A percentile compares a stretch with the other conserved stretches of the same genome.
phyloP scores from a whole-genome alignment of 2,329 filamentous ascomycete genomes.

The Salinomyces thailandicus region DNA sequence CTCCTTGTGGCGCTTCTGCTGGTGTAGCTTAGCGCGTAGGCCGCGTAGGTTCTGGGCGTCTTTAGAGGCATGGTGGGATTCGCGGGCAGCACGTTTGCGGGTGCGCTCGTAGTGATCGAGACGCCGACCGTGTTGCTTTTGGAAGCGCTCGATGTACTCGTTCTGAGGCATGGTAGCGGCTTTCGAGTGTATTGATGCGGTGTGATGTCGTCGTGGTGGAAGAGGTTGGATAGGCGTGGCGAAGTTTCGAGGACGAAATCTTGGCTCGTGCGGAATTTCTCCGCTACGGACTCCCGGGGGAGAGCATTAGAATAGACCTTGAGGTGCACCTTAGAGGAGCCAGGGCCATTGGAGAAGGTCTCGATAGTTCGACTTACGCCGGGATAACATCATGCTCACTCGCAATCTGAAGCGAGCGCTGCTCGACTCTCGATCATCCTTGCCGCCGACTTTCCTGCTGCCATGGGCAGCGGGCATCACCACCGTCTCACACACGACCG shows the following conservation, averaged over 20 bases:
- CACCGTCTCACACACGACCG: conserved; percentile 22
- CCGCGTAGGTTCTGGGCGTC: conserved; percentile 90
- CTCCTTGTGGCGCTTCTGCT: conserved; percentile 88
- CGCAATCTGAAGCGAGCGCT: conserved; percentile 53
- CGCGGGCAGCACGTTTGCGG: conserved; percentile 78
- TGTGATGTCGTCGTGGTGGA: background rate
- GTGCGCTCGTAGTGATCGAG: conserved; percentile 80
- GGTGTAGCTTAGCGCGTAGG: conserved; percentile 82
- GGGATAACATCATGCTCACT: conserved; percentile 32
- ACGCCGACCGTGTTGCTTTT: conserved; percentile 47
- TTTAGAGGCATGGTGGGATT: conserved; percentile 76
- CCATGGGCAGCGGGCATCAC: conserved; percentile 40
- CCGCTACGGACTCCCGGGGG: background rate
- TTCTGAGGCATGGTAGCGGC: conserved; percentile 58
- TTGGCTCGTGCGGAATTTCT: background rate
- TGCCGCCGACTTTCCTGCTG: conserved; percentile 44
- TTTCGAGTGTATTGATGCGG: too few relatives aligned
- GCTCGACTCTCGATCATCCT: conserved; percentile 46
- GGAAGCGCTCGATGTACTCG: conserved; percentile 65
- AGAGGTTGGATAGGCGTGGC: background rate
- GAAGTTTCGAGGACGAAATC: conserved; percentile 1
- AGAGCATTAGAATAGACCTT: background rate
- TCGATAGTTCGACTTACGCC: too few relatives aligned
- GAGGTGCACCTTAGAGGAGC: too few relatives aligned
- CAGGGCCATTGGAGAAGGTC: too few relatives aligned